Base-by-base conservation (phyloP, 148 eudicot genomes). In the Chenopodium berlandieri region DNA sequence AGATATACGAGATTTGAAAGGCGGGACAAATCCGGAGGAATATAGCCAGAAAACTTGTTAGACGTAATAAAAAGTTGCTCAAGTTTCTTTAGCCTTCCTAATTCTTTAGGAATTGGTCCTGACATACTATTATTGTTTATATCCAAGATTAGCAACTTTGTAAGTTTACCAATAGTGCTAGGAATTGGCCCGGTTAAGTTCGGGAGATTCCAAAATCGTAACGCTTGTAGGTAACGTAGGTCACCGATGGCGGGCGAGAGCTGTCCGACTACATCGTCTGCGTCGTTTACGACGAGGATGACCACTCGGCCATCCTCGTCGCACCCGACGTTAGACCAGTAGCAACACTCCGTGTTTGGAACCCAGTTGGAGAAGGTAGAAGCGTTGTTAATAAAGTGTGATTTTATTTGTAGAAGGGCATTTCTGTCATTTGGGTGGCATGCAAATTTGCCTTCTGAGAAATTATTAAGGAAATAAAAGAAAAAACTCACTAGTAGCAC, bases 131-230 rank as follows among this genome's bases (percentile, higher is more conserved):
- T 37, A 37, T 37, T 37, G 44, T 6, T 37, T 5, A 37, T 37
- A 37, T 79, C 80, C 14, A 86, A 74, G 30, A 65, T 71, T 1
- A 40, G 66, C 0, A 86, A 80, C 40, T 79, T 80, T 11, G 69
- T 82, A 52, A 87, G 83, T 9, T 79, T 75, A 44, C 74, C 11
- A 37, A 87, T 30, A n/a, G 83, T 56, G 2, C 82, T 52, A 79
- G 91, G 91, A 44, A 89, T 81, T 1, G 83, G 82, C 32, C 91
- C 91, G n/a, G 86, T 27, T 2, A 89, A 64, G 47, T 80, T 80
- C 73, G 83, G 79, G 65, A 78, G 84, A 80, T 77, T 71, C 19
- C 84, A 78, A 1, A 89, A 66, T 0, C 11, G 23, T 2, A 90
- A 65, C 2, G 74, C 73, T 58, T 77, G 20, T 37, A 90, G 85